Evolutionary conservation across 2,329 filamentous ascomycete genomes (phyloP).

Genomic region (Diplodia seriata): DNA sequence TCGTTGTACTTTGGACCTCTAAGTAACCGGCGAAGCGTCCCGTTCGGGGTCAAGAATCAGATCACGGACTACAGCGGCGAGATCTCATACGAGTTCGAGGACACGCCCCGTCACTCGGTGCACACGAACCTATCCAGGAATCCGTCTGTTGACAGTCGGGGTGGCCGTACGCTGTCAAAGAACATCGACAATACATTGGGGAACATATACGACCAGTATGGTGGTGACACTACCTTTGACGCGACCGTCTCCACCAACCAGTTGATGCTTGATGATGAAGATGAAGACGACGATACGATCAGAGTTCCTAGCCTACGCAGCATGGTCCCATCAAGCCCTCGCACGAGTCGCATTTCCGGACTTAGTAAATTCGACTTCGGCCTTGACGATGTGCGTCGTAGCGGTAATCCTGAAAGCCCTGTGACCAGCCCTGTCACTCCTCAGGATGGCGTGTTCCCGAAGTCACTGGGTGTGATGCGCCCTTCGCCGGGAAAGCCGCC

Average conservation of each 20-base stretch:
- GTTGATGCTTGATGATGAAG: neutral
- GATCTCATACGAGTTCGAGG: conserved; percentile 1
- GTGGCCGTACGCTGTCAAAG: conserved; percentile 30
- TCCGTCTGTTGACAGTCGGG: neutral
- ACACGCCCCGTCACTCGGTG: neutral
- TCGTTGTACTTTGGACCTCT: conserved; percentile 22
- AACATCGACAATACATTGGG: conserved; percentile 27
- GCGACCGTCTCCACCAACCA: neutral
- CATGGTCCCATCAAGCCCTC: conserved; percentile 20
- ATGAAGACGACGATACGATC: conserved; percentile 1
- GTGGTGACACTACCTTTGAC: neutral
- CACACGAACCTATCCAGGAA: neutral
- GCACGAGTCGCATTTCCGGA: conserved; percentile 29
- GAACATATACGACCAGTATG: conserved; percentile 33
- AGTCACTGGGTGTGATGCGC: conserved; percentile 33
- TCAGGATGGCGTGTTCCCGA: conserved; percentile 29
- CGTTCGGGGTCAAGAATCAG: conserved; percentile 28
- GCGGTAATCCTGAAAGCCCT: conserved; percentile 19
- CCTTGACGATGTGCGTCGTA: conserved; percentile 25
- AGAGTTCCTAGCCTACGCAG: conserved; percentile 11
- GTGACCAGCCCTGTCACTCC: conserved; percentile 3
- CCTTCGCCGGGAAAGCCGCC: conserved; percentile 39
- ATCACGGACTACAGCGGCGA: conserved; percentile 33
- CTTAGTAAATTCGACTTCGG: conserved; percentile 42
- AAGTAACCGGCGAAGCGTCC: conserved; percentile 28